Base-by-base conservation (phyloP, 2,329 filamentous ascomycete genomes). In the Colletotrichum gigasporum region DNA sequence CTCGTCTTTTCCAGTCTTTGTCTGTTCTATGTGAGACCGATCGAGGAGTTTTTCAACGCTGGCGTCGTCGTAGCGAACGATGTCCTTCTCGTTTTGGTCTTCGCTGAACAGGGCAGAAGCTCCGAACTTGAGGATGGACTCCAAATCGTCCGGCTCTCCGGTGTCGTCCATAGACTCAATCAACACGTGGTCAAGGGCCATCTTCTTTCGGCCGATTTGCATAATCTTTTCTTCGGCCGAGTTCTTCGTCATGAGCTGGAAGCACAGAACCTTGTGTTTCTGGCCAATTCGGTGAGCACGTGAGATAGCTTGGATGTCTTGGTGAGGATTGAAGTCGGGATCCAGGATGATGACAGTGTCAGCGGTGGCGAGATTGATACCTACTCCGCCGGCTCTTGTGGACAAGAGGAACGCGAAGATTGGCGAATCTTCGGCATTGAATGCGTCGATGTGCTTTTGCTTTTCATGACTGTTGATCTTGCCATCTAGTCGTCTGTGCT, bases 321-420 rank as follows among this genome's bases (percentile, higher is more conserved):
- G 96, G 73, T 99, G 96, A 0, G 96, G 96, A 67, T 99, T 99
- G 82, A 97, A 98, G 73, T 99, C 96, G 0, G 93, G 93, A 71
- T 99, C 94, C 69, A 98, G 88, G 69, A 99, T 97, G 68, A 99
- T 97, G 66, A 99, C 96, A 0, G 96, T 99, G 73, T 99, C 96
- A 3, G 96, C 96, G 7, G 94, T 97, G 0, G 96, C 96, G 58
- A 99, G 84, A 73, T 99, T 99, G 81, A 99, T 99, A 14, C 96
- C 96, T 0, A 99, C 95, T 71, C 96, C 96, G 56, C 96, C 96
- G 16, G 96, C 94, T 67, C 96, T 90, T 3, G 96, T 99, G 0
- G 95, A 98, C 0, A 99, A 84, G 16, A 99, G 79, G 77, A 99
- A 98, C 0, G 91, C 94, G 75, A 98, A 99, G 0, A 96, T 81